phyloP scores from a whole-genome alignment of 768 basidiomycete genomes.

The Cystofilobasidium macerans region DNA sequence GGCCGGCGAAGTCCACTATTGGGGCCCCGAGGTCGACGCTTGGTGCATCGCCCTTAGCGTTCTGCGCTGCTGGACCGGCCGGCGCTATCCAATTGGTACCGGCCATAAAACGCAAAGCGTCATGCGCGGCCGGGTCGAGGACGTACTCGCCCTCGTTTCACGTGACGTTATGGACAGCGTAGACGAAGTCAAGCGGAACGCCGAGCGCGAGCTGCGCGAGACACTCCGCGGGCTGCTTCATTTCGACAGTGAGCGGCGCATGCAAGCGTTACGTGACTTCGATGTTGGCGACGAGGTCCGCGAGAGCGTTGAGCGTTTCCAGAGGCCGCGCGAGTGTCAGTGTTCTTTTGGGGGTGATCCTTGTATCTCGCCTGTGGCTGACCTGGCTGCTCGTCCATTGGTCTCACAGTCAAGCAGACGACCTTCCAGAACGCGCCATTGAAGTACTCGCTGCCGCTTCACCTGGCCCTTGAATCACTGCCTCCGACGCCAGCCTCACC shows the following conservation, averaged over 20 bases:
- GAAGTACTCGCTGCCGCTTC: conserved; percentile 37
- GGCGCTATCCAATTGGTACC: conserved; percentile 41
- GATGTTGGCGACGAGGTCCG: conserved; percentile 31
- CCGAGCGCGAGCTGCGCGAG: conserved; percentile 33
- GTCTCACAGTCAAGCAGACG: conserved; percentile 38
- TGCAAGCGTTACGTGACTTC: conserved; percentile 35
- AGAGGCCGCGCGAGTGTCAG: conserved; percentile 25
- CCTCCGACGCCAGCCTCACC: background rate
- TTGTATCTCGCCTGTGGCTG: background rate
- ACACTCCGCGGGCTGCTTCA: conserved; percentile 37
- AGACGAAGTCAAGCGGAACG: conserved; percentile 28
- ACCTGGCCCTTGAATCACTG: conserved; percentile 15
- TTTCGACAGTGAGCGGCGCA: conserved; percentile 37
- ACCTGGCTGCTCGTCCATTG: background rate
- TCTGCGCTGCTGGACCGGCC: conserved; percentile 37
- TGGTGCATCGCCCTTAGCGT: conserved; percentile 42
- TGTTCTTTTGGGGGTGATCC: background rate
- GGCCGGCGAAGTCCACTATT: conserved; percentile 34
- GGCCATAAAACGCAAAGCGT: conserved; percentile 35
- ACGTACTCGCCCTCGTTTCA: conserved; percentile 35
- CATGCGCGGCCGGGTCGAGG: conserved; percentile 37
- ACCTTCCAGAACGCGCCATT: conserved; percentile 36
- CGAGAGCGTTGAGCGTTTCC: background rate
- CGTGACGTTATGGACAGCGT: conserved; percentile 1
- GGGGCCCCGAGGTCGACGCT: conserved; percentile 42